Evolutionary conservation across 1,284 basidiomycete species (phyloP).

Genomic region (Puccinia novopanici): DNA sequence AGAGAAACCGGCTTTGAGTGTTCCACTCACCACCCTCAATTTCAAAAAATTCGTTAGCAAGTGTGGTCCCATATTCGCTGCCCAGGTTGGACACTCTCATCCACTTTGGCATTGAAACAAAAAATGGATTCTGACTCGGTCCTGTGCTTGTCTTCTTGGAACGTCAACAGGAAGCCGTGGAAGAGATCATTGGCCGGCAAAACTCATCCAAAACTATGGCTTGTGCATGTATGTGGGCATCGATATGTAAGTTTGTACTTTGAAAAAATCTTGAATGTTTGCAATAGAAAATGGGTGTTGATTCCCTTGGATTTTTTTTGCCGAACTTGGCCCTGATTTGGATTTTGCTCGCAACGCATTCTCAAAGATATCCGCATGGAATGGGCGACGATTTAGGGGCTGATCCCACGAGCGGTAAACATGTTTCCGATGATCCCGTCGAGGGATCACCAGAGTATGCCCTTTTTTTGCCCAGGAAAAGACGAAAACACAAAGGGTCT

Average conservation of each 20-base stretch:
- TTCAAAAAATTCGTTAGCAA: slow-evolving; percentile 48
- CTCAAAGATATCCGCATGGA: slow-evolving; percentile 22
- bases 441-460: slow-evolving; percentile 48
- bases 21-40: slow-evolving; percentile 37
- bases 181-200: slow-evolving; percentile 35
- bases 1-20: slow-evolving; percentile 43
- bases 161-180: slow-evolving; percentile 23
- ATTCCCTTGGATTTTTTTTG: neutral
- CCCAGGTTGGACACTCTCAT: slow-evolving; percentile 14
- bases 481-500: neutral
- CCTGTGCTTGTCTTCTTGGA: neutral
- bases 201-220: slow-evolving; percentile 12
- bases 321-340: slow-evolving; percentile 29
- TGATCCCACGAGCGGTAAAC: slow-evolving; percentile 5
- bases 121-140: neutral
- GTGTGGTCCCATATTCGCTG: slow-evolving; percentile 36
- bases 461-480: slow-evolving; percentile 53
- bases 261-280: neutral
- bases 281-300: neutral
- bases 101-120: neutral
- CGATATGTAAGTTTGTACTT: slow-evolving; percentile 16
- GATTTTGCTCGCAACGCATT: slow-evolving; percentile 38
- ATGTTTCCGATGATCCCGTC: slow-evolving; percentile 24
- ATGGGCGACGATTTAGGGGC: slow-evolving; percentile 19
- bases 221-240: slow-evolving; percentile 44